A percentile compares a stretch with the other conserved stretches of the same genome.
Conservation (phyloP, 2,329 filamentous ascomycete species). For the Clarireedia monteithiana region DNA sequence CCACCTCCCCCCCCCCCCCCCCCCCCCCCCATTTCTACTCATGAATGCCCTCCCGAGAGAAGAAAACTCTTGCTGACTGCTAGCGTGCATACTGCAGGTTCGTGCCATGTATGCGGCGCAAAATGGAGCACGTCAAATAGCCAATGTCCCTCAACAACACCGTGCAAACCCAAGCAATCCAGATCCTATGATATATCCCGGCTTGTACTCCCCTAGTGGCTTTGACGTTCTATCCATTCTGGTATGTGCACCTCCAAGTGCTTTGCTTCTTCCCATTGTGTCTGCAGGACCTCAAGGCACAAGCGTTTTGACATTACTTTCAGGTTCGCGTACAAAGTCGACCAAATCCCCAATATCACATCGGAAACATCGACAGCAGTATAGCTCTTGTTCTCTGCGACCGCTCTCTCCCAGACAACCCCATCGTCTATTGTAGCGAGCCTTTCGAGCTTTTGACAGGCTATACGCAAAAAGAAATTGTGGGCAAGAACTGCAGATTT, state of each 20-base stretch:
- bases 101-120: not conserved
- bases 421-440: slow-evolving; percentile 91
- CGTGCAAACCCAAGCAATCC: not conserved
- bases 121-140: not conserved
- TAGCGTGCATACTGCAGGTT: not conserved
- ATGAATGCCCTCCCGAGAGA: not conserved
- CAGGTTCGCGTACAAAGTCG: slow-evolving; percentile 58
- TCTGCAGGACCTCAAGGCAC: not conserved
- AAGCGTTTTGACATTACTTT: not conserved
- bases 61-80: not conserved
- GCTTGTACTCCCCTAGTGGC: slow-evolving; percentile 47
- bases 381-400: slow-evolving; percentile 94
- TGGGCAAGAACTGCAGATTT: slow-evolving; percentile 88
- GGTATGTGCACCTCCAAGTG: slow-evolving; percentile 31
- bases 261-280: not conserved
- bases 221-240: slow-evolving; percentile 49
- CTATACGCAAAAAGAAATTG: slow-evolving; percentile 78
- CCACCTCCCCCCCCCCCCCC: not conserved
- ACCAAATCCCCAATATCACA: slow-evolving; percentile 74
- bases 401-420: slow-evolving; percentile 77
- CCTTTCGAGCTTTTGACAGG: slow-evolving; percentile 89
- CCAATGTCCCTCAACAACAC: not conserved
- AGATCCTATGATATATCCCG: slow-evolving; percentile 47
- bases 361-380: slow-evolving; percentile 85
- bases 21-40: not conserved